These are phyloP conservation scores for Rhodamnia argentea DNA, from an alignment of 345 rosid genomes.

Conservation along the genomic window DNA sequence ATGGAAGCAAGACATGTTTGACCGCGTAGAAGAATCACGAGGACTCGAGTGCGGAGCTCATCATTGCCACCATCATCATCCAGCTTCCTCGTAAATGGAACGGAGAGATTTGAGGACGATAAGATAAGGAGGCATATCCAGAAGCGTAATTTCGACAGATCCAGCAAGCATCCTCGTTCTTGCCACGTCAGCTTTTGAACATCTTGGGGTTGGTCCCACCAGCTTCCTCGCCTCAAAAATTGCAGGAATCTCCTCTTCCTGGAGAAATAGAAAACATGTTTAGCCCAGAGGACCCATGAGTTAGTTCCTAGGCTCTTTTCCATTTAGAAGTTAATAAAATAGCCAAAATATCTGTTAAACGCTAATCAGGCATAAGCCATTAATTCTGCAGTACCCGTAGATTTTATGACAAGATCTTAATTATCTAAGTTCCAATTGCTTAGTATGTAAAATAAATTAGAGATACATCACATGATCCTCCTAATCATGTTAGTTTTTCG, in stretches of 20 bases:
- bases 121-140: constrained; percentile 16
- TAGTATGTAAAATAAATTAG: background rate
- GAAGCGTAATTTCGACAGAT: background rate
- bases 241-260: background rate
- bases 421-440: fast-evolving
- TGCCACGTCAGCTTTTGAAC: background rate
- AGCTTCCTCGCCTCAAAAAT: background rate
- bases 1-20: constrained; percentile 27
- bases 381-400: background rate
- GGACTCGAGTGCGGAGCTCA: background rate
- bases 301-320: background rate
- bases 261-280: no score
- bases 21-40: background rate
- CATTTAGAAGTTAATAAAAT: background rate
- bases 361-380: background rate
- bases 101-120: background rate
- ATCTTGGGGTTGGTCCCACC: background rate
- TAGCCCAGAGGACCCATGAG: background rate
- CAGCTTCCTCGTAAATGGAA: background rate
- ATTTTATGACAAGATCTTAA: background rate
- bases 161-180: background rate
- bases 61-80: background rate
- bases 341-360: background rate
- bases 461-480: background rate
- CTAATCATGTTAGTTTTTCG: background rate